phyloP scores from a whole-genome alignment of 441 rosid genomes.

The Adansonia rubrostipa region DNA sequence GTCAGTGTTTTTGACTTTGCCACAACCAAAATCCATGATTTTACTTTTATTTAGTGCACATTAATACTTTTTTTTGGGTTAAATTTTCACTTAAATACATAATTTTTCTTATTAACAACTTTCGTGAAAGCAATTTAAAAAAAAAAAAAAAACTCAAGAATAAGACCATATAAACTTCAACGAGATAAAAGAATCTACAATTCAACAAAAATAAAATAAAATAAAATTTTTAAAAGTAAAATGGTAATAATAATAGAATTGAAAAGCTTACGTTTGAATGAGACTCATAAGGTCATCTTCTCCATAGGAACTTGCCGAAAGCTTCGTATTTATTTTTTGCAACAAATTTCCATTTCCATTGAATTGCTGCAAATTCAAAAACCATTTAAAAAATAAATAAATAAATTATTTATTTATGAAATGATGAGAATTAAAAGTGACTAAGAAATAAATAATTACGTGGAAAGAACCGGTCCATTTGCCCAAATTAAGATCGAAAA shows the following conservation, averaged over 20 bases:
- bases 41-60: too few species aligned
- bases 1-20: too few species aligned
- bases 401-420: background rate
- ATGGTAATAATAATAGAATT: background rate
- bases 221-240: background rate
- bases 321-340: conserved; percentile 71
- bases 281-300: conserved; percentile 87
- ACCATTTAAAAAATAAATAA: background rate
- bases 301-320: conserved; percentile 79
- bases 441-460: conserved; percentile 36
- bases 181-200: background rate
- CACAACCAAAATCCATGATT: background rate
- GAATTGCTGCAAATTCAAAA: conserved; percentile 70
- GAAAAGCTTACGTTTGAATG: conserved; percentile 75
- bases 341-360: conserved; percentile 67
- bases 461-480: conserved; percentile 87
- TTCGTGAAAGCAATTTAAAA: background rate
- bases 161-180: background rate
- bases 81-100: background rate
- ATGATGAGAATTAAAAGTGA: background rate
- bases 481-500: conserved; percentile 68
- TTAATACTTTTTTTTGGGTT: too few species aligned
- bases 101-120: background rate
- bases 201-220: background rate
- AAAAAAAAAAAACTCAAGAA: background rate